Evolutionary conservation across 371 early-diverging fungal species (phyloP).

Genomic region (Mucor irregularis): DNA sequence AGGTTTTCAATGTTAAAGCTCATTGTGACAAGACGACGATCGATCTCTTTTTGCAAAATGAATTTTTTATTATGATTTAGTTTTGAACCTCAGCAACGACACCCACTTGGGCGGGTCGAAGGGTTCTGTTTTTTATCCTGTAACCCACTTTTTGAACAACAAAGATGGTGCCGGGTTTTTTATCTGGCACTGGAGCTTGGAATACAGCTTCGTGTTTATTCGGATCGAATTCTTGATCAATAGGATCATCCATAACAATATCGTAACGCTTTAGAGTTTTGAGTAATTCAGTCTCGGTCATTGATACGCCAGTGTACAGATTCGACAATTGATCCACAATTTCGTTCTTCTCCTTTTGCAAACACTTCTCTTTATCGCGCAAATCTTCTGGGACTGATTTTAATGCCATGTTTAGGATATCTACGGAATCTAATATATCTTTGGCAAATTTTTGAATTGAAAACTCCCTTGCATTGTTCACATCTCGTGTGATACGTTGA

Average conservation of each 20-base stretch:
- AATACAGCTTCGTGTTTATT: conserved; percentile 50
- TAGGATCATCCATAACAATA: conserved; percentile 10
- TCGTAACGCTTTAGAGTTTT: conserved; percentile 77
- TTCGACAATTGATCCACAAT: conserved; percentile 52
- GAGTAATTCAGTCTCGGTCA: conserved; percentile 80
- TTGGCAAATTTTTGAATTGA: conserved; percentile 94
- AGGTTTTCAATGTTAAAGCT: not conserved
- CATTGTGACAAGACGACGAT: not conserved
- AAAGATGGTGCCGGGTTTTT: conserved; percentile 79
- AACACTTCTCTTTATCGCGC: not conserved
- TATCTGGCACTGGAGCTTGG: conserved; percentile 75
- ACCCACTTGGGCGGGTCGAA: conserved; percentile 92
- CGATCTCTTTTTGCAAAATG: not conserved
- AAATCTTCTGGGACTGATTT: conserved; percentile 52
- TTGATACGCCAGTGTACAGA: conserved; percentile 77
- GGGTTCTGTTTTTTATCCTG: conserved; percentile 75
- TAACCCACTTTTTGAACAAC: conserved; percentile 85
- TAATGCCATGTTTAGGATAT: conserved; percentile 89
- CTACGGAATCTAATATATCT: conserved; percentile 92
- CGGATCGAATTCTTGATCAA: conserved; percentile 13
- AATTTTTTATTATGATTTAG: conserved; percentile 1
- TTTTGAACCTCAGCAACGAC: conserved; percentile 59
- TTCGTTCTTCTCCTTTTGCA: conserved; percentile 10
- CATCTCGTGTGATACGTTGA: conserved; percentile 74
- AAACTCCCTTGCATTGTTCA: conserved; percentile 69